These are phyloP conservation scores for Epicoccum sorghinum DNA, from an alignment of 2,329 filamentous ascomycete genomes.

Conservation along the genomic window DNA sequence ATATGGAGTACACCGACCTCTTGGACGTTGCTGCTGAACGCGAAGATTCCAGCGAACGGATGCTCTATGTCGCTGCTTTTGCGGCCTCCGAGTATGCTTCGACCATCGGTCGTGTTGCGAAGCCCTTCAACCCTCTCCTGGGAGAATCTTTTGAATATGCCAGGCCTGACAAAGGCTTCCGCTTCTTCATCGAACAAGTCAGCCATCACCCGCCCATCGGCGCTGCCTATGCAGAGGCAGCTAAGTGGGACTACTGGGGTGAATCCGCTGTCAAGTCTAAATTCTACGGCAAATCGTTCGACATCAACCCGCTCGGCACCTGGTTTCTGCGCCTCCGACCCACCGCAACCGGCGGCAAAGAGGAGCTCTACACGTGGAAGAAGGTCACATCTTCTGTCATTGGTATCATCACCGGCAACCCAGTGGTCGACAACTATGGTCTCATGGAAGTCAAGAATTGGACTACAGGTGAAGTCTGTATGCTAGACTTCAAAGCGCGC, in stretches of 20 bases:
- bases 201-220: conserved; percentile 96
- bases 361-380: conserved; percentile 97
- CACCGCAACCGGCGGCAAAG: conserved; percentile 65
- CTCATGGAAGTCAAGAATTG: conserved; percentile 97
- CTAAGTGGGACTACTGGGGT: conserved; percentile 96
- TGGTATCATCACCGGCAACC: conserved; percentile 96
- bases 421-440: conserved; percentile 97
- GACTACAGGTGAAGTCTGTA: conserved; percentile 89
- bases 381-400: conserved; percentile 98
- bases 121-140: conserved; percentile 95
- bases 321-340: conserved; percentile 93
- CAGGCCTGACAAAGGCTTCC: conserved; percentile 93
- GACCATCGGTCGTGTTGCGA: conserved; percentile 94
- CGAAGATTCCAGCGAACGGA: conserved; percentile 83
- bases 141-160: conserved; percentile 98
- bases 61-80: conserved; percentile 95
- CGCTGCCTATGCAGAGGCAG: conserved; percentile 88
- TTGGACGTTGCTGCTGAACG: conserved; percentile 87
- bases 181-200: conserved; percentile 98
- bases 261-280: conserved; percentile 95
- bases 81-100: conserved; percentile 96
- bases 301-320: conserved; percentile 93
- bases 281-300: conserved; percentile 97
- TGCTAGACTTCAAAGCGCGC: conserved; percentile 90
- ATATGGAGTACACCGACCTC: conserved; percentile 96